Percentiles rank a stretch among this genome's conserved stretches.
phyloP scores from a whole-genome alignment of 2,329 filamentous ascomycete genomes.

The Alternaria arborescens region DNA sequence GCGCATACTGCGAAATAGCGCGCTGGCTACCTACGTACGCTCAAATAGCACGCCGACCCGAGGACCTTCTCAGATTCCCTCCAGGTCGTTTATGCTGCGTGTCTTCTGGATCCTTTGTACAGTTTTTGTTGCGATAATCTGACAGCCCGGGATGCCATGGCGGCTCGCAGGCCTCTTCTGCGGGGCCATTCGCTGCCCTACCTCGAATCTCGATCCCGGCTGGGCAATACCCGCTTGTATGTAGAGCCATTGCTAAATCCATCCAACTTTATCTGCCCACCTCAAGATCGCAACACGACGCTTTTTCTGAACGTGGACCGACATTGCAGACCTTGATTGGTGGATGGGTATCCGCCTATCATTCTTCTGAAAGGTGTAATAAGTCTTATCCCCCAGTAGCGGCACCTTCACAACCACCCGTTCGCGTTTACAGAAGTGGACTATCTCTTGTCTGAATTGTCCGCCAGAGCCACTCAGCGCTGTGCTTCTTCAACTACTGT shows the following conservation, averaged over 20 bases:
- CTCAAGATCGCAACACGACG: neutral
- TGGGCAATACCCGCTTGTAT: constrained; percentile 1
- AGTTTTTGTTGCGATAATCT: neutral
- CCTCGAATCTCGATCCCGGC: constrained; percentile 11
- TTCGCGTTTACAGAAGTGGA: neutral
- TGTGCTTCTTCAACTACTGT: neutral
- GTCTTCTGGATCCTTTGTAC: neutral
- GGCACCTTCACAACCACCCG: neutral
- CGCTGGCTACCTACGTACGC: neutral
- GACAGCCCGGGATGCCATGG: constrained; percentile 1
- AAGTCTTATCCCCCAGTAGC: neutral
- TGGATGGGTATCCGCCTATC: constrained; percentile 3
- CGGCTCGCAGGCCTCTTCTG: neutral
- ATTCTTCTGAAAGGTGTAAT: neutral
- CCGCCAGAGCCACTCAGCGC: neutral
- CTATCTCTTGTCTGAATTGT: neutral
- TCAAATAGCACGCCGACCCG: neutral
- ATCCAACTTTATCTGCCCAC: neutral
- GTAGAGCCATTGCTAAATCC: neutral
- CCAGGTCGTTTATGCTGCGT: neutral
- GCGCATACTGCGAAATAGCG: constrained; percentile 3
- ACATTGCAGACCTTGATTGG: neutral
- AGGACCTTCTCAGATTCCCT: neutral
- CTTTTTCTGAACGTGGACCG: neutral
- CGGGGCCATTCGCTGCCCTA: neutral